A percentile compares a stretch with the other conserved stretches of the same genome.
phyloP scores from a whole-genome alignment of 1,284 basidiomycete species.

The Baeospora myosura region DNA sequence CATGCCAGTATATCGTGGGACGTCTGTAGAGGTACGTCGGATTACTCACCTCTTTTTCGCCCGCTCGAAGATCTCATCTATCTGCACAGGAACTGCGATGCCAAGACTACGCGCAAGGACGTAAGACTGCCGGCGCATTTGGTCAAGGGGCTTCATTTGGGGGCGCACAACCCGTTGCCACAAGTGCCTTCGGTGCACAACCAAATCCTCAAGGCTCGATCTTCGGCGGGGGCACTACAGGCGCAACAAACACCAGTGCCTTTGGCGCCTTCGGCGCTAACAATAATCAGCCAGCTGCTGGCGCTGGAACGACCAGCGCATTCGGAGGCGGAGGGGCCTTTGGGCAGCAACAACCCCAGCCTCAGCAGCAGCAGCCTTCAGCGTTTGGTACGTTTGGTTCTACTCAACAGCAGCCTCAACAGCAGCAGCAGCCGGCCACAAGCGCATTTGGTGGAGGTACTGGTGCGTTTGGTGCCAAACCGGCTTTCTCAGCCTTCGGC shows the following conservation, averaged over 20 bases:
- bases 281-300: constrained; percentile 20
- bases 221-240: constrained; percentile 14
- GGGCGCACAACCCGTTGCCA: too few species aligned
- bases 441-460: constrained; percentile 9
- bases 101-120: constrained; percentile 70
- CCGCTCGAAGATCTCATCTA: constrained; percentile 1
- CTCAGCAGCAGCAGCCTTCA: not conserved
- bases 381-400: not conserved
- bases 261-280: constrained; percentile 12
- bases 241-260: constrained; percentile 32
- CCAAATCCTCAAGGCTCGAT: constrained; percentile 20
- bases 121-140: constrained; percentile 56
- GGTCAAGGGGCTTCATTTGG: constrained; percentile 21
- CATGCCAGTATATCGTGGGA: constrained; percentile 60
- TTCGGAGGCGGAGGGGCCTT: constrained; percentile 16
- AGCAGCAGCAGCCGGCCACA: not conserved
- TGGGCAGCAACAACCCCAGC: not conserved
- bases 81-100: constrained; percentile 56
- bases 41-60: constrained; percentile 4
- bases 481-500: constrained; percentile 10
- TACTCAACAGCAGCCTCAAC: constrained; percentile 16
- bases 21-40: constrained; percentile 62
- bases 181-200: constrained; percentile 34
- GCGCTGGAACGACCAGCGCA: constrained; percentile 33
- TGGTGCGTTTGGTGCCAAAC: constrained; percentile 4